Percentiles rank a stretch among this genome's conserved stretches.
Conservation (phyloP, 441 rosid species). For the Daphne laureola region DNA sequence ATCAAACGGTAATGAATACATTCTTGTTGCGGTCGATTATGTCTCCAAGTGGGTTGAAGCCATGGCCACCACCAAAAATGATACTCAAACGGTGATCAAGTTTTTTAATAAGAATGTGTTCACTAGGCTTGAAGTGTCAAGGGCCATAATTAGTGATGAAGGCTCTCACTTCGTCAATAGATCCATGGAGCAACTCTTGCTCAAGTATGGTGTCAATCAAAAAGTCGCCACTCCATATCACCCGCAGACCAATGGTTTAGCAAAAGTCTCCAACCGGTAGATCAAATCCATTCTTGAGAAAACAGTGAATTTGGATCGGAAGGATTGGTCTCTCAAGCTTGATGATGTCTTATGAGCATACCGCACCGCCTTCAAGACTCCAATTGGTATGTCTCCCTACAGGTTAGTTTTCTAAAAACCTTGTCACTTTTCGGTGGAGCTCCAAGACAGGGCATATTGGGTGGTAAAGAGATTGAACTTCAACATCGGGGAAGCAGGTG, state of each 20-base stretch:
- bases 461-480: too few species aligned
- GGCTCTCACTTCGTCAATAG: background rate
- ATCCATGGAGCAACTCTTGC: background rate
- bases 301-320: background rate
- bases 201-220: background rate
- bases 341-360: too few species aligned
- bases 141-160: background rate
- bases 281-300: background rate
- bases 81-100: background rate
- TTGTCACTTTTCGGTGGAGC: too few species aligned
- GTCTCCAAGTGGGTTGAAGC: background rate
- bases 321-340: background rate
- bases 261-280: background rate
- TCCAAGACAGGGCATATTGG: too few species aligned
- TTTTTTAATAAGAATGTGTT: background rate
- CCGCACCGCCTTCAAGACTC: too few species aligned
- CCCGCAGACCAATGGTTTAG: background rate
- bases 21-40: background rate
- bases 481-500: too few species aligned
- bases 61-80: background rate
- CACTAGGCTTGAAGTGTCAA: background rate
- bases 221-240: background rate
- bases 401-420: too few species aligned
- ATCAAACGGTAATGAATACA: too few species aligned
- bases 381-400: too few species aligned